Conservation (phyloP, 1,284 basidiomycete species). For the Heterobasidion annosum region DNA sequence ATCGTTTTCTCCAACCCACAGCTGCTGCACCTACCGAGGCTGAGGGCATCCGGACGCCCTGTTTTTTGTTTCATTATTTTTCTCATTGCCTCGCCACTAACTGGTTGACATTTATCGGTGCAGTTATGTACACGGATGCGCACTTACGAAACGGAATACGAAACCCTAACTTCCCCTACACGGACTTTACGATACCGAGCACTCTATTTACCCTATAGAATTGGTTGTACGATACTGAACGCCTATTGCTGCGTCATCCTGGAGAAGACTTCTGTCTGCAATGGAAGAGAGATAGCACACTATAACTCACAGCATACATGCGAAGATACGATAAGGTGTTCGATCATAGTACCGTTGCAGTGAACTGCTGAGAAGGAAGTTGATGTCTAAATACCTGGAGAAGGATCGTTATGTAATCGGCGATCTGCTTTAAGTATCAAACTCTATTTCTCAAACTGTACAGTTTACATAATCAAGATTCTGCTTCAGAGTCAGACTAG, state of each 20-base stretch:
- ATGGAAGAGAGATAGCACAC: background rate
- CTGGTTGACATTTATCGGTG: background rate
- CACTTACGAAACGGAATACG: background rate
- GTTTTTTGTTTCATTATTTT: background rate
- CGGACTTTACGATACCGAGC: slow-evolving; percentile 1
- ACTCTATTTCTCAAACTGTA: slow-evolving; percentile 6
- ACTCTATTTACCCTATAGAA: slow-evolving; percentile 2
- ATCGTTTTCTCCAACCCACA: slow-evolving; percentile 14
- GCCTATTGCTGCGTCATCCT: too few species aligned
- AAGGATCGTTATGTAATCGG: background rate
- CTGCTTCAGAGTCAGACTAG: background rate
- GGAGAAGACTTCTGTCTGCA: background rate
- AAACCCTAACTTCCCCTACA: background rate
- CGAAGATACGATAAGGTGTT: too few species aligned
- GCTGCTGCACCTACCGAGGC: slow-evolving; percentile 66
- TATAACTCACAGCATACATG: too few species aligned
- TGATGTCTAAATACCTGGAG: background rate
- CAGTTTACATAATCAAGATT: slow-evolving; percentile 7
- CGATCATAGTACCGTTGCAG: too few species aligned
- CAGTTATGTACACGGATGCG: background rate
- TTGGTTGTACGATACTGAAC: background rate
- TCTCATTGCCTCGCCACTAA: background rate
- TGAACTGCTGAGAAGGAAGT: too few species aligned
- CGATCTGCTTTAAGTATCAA: background rate
- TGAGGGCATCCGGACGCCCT: slow-evolving; percentile 15